Evolutionary conservation across 805 yeast species (phyloP).

Genomic region (Myxozyma geophila): DNA sequence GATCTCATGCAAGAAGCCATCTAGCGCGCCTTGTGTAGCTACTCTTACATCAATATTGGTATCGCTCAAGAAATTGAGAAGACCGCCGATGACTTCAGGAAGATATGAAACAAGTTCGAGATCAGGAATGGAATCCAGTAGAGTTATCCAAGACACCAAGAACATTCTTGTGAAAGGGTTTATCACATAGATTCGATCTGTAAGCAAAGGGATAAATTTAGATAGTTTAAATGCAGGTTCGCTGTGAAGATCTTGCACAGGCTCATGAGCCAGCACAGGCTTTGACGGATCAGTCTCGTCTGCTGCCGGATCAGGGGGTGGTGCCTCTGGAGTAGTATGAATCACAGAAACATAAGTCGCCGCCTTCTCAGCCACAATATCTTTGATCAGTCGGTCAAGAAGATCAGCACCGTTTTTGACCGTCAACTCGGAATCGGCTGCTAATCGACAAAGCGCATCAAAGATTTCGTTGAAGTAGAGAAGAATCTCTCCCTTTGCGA

Average conservation of each 20-base stretch:
- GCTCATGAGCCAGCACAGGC: slow-evolving; percentile 43
- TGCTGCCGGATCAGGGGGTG: slow-evolving; percentile 29
- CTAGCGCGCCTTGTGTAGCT: slow-evolving; percentile 78
- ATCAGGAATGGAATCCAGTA: slow-evolving; percentile 92
- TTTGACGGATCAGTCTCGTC: slow-evolving; percentile 38
- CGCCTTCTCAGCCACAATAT: slow-evolving; percentile 93
- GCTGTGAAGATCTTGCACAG: slow-evolving; percentile 47
- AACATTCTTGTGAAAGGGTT: slow-evolving; percentile 93
- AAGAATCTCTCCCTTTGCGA: slow-evolving; percentile 92
- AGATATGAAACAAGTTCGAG: slow-evolving; percentile 82
- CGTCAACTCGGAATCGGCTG: slow-evolving; percentile 64
- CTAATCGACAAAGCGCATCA: slow-evolving; percentile 79
- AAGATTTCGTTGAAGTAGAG: slow-evolving; percentile 92
- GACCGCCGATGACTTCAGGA: slow-evolving; percentile 86
- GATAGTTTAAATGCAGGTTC: slow-evolving; percentile 79
- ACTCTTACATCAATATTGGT: slow-evolving; percentile 85
- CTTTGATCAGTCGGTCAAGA: slow-evolving; percentile 86
- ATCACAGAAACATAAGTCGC: slow-evolving; percentile 81
- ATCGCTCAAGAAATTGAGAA: slow-evolving; percentile 77
- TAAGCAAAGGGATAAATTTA: slow-evolving; percentile 85
- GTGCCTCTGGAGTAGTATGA: slow-evolving; percentile 43
- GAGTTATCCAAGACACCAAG: slow-evolving; percentile 88
- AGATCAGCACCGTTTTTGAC: slow-evolving; percentile 96
- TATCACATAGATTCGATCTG: slow-evolving; percentile 87
- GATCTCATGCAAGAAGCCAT: slow-evolving; percentile 77